Evolutionary conservation across 345 rosid species (phyloP).

Genomic region (Brassica carinata): DNA sequence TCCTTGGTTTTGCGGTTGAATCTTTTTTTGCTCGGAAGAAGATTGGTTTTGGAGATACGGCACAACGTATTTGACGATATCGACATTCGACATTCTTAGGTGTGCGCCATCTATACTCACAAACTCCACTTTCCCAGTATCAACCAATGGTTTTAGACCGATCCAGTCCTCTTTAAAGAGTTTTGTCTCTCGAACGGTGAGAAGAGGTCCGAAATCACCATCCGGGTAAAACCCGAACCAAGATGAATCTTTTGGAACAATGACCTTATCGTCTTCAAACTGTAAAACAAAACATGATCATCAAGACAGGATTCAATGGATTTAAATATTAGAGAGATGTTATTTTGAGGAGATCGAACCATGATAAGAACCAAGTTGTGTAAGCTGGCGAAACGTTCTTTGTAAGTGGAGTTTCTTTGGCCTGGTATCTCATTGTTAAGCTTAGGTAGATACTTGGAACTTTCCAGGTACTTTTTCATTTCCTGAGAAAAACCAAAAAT

Average conservation of each 20-base stretch:
- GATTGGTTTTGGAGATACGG: constrained; percentile 42
- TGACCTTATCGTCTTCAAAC: constrained; percentile 68
- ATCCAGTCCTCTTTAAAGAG: neutral
- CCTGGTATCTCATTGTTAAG: constrained; percentile 76
- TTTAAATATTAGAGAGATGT: neutral
- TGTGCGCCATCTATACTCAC: neutral
- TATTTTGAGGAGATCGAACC: constrained; percentile 39
- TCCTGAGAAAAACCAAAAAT: constrained; percentile 26
- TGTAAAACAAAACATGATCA: constrained; percentile 35
- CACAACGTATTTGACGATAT: neutral
- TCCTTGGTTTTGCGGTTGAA: constrained; percentile 25
- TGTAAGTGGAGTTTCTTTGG: constrained; percentile 64
- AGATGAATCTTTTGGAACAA: constrained; percentile 82
- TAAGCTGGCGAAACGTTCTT: constrained; percentile 74
- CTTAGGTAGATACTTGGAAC: constrained; percentile 77
- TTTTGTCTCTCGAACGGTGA: constrained; percentile 51
- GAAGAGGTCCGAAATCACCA: constrained; percentile 55
- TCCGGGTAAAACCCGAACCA: constrained; percentile 90
- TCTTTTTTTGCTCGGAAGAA: constrained; percentile 19
- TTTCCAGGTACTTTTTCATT: constrained; percentile 27
- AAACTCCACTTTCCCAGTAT: neutral
- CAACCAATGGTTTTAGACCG: neutral
- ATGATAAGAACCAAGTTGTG: constrained; percentile 78
- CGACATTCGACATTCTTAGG: neutral
- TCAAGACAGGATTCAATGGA: neutral